phyloP scores from a whole-genome alignment of 495 filamentous ascomycete genomes.

The Xylaria grammica region DNA sequence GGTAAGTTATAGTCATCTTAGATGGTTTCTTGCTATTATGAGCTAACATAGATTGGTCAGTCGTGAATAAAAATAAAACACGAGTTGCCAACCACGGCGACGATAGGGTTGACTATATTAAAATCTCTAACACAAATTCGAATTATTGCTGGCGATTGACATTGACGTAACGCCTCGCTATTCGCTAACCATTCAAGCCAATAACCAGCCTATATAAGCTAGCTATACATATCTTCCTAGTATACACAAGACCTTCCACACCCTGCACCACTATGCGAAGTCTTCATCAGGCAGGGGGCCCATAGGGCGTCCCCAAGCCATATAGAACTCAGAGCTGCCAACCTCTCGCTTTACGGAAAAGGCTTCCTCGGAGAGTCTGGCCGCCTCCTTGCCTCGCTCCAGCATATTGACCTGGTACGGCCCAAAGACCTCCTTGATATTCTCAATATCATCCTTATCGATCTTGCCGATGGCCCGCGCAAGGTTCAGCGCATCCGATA shows the following conservation, averaged over 20 bases:
- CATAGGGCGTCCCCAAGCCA: constrained; percentile 28
- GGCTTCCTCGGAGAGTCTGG: constrained; percentile 27
- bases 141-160: too few relatives aligned
- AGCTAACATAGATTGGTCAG: too few relatives aligned
- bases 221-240: too few relatives aligned
- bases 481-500: constrained; percentile 31
- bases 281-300: constrained; percentile 27
- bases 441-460: constrained; percentile 16
- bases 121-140: too few relatives aligned
- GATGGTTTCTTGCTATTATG: too few relatives aligned
- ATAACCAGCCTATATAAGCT: too few relatives aligned
- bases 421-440: constrained; percentile 25
- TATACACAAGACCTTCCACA: neutral
- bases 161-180: too few relatives aligned
- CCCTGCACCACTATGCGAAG: neutral
- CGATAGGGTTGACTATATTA: too few relatives aligned
- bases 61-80: too few relatives aligned
- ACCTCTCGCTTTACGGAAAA: constrained; percentile 23
- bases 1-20: too few relatives aligned
- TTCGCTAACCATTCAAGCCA: too few relatives aligned
- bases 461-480: constrained; percentile 17
- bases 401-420: constrained; percentile 31
- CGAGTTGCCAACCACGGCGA: too few relatives aligned
- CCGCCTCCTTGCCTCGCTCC: constrained; percentile 27
- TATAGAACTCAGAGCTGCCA: constrained; percentile 12